Base-by-base conservation (phyloP, 116 monocot species). In the Iris pallida region DNA sequence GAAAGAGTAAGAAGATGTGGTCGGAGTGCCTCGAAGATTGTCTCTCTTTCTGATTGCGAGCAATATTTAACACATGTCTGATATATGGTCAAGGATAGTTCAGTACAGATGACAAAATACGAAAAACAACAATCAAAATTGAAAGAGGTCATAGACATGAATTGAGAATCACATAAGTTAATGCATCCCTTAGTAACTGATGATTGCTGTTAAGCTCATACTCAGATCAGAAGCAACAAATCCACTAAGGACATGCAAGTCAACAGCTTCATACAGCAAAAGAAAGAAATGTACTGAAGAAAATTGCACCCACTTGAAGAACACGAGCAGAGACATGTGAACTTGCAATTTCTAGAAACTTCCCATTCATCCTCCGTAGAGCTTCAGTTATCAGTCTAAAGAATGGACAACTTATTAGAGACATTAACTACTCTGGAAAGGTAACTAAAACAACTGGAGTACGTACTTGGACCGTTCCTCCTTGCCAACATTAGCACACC, bases 261-360 rank as follows among this genome's bases (percentile, higher is more conserved):
- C 20, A 58, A 30, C 6, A 58, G 20, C 30, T 58, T 20, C 8
- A n/a, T 20, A 58, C 4, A 58, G n/a, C 30, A 58, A 12, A 8
- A 19, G 60, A 61, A 70, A 8, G 44, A 43, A 61, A 16, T 4
- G 5, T 60, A 60, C 20, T 44, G 9, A 13, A 16, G 4, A 55
- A 55, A n/a, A 0, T 63, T 9, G 20, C 62, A 45, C 77, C 80
- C 70, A 89, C 92, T 76, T 96, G 96, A 74, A 96, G 89, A 68
- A 96, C 89, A 77, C 96, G 96, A 7, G 96, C 87, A 73, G 96
- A 76, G 56, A 96, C 83, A 73, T 96, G 96, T 18, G 89, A 96
- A 57, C 77, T 81, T 41, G 89, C 89, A 71, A 96, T 86, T 68
- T 96, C 96, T 20, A 78, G 52, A 69, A 75, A 82, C 68, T 92